Percentiles rank a stretch among this genome's conserved stretches.
These are phyloP conservation scores for Canavalia ensiformis DNA, from an alignment of 306 rosid genomes.

Conservation along the genomic window DNA sequence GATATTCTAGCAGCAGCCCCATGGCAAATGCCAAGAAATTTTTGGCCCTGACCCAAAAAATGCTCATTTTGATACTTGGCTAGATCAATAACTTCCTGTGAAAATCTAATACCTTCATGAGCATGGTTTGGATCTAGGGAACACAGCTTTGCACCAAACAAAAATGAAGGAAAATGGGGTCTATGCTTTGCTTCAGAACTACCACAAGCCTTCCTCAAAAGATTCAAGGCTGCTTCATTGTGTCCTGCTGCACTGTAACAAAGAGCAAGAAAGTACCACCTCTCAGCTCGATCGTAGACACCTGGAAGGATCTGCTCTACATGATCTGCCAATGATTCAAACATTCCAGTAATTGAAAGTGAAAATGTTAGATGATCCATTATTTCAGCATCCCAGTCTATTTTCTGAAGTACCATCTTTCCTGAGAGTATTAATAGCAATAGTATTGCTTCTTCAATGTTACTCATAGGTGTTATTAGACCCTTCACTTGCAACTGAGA, in stretches of 20 bases:
- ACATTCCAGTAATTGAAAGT: constrained; percentile 77
- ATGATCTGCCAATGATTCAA: constrained; percentile 74
- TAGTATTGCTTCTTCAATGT: constrained; percentile 82
- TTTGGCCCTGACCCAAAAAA: constrained; percentile 65
- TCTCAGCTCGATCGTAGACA: constrained; percentile 68
- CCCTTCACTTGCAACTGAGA: constrained; percentile 67
- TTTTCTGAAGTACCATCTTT: constrained; percentile 66
- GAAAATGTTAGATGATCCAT: constrained; percentile 82
- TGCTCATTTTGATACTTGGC: constrained; percentile 65
- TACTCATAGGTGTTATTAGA: constrained; percentile 62
- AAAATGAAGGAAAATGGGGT: constrained; percentile 71
- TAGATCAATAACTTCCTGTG: constrained; percentile 58
- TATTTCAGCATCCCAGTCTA: constrained; percentile 82
- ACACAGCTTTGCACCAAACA: constrained; percentile 81
- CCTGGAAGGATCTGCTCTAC: constrained; percentile 88
- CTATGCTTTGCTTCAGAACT: constrained; percentile 70
- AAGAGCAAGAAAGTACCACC: constrained; percentile 93
- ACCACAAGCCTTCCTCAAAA: constrained; percentile 79
- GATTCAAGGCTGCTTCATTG: constrained; percentile 74
- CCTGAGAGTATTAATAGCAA: constrained; percentile 72
- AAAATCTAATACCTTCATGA: constrained; percentile 67
- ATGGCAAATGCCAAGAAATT: constrained; percentile 78
- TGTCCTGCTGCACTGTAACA: constrained; percentile 85
- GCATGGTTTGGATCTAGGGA: constrained; percentile 66
- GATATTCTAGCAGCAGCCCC: constrained; percentile 81